A percentile compares a stretch with the other conserved stretches of the same genome.
Evolutionary conservation across 2,329 filamentous ascomycete species (phyloP).

Genomic region (Alternaria metachromatica): DNA sequence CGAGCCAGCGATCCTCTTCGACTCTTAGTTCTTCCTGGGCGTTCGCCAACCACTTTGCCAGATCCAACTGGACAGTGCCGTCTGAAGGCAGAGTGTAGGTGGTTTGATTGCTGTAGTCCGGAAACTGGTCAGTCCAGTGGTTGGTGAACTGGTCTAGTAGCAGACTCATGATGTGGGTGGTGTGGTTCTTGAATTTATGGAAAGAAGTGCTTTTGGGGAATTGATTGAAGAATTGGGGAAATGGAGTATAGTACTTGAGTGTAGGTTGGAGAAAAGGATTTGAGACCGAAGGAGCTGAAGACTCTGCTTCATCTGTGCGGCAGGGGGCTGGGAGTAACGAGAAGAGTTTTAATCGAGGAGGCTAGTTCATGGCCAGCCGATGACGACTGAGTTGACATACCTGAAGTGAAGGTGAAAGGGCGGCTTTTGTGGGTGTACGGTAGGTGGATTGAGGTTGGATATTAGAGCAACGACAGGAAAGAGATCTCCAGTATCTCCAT

Average conservation of each 20-base stretch:
- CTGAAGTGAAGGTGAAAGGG: constrained; percentile 18
- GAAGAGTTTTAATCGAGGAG: neutral
- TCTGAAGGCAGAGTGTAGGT: neutral
- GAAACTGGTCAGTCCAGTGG: neutral
- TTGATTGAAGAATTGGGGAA: neutral
- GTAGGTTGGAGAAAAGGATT: neutral
- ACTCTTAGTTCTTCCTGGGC: neutral
- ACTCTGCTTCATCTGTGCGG: neutral
- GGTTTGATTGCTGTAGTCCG: neutral
- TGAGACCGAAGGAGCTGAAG: neutral
- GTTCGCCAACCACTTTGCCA: neutral
- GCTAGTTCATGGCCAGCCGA: constrained; percentile 5
- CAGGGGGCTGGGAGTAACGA: neutral
- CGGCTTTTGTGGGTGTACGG: neutral
- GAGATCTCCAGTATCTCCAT: neutral
- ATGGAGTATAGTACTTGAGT: neutral
- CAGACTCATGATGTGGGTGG: neutral
- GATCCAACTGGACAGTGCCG: neutral
- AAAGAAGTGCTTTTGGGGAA: neutral
- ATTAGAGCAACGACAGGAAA: too few relatives aligned
- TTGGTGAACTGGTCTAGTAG: neutral
- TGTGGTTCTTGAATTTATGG: neutral
- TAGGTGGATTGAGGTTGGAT: neutral
- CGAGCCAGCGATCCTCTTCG: neutral
- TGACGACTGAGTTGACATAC: constrained; percentile 17